phyloP scores from a whole-genome alignment of 2,329 filamentous ascomycete genomes.

The Diaporthe ampelina region DNA sequence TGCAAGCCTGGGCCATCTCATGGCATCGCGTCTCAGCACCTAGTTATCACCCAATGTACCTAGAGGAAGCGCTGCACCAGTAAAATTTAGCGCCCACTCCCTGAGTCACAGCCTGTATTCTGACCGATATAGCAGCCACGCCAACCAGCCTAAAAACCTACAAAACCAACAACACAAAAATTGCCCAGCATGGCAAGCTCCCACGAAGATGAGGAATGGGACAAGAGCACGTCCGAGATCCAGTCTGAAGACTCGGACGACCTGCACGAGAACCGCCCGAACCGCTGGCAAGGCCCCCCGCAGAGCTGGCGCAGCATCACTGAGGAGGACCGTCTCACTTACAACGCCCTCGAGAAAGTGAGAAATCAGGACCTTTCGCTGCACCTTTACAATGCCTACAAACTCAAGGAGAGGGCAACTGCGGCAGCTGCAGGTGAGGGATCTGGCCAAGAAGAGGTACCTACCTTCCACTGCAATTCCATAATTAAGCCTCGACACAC shows the following conservation, averaged over 20 bases:
- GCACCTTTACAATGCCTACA: slow-evolving; percentile 85
- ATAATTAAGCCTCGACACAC: neutral
- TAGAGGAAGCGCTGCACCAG: neutral
- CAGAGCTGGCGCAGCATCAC: slow-evolving; percentile 78
- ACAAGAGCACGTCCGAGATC: slow-evolving; percentile 62
- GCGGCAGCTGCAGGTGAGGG: slow-evolving; percentile 25
- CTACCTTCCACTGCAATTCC: neutral
- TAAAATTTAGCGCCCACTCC: neutral
- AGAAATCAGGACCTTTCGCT: slow-evolving; percentile 77
- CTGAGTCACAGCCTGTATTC: neutral
- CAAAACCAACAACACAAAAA: neutral
- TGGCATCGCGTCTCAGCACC: neutral
- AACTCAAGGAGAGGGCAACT: slow-evolving; percentile 67
- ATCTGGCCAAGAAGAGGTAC: slow-evolving; percentile 37
- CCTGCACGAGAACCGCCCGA: slow-evolving; percentile 69
- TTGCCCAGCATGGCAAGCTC: slow-evolving; percentile 34
- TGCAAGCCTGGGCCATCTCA: neutral
- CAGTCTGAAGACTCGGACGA: slow-evolving; percentile 63
- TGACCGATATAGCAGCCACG: too few species aligned
- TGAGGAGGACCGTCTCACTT: slow-evolving; percentile 72
- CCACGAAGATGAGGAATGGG: slow-evolving; percentile 51
- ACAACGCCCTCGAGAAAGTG: slow-evolving; percentile 73
- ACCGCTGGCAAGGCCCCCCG: slow-evolving; percentile 78
- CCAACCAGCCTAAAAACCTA: neutral
- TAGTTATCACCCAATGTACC: neutral